Evolutionary conservation across 179 eudicot genomes (phyloP).

Genomic region (Spergularia azorica): DNA sequence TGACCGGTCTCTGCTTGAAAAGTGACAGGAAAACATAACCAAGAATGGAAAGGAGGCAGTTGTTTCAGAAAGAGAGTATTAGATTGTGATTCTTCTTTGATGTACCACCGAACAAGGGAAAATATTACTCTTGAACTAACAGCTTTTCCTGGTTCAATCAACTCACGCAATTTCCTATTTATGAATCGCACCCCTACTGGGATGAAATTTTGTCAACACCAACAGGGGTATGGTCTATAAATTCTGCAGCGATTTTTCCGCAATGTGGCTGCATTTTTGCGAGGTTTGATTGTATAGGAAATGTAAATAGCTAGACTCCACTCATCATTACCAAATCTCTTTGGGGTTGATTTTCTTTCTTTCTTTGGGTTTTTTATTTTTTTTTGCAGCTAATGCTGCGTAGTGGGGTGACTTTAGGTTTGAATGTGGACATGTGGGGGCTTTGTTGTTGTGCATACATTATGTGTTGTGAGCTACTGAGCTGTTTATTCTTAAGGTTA

Average conservation of each 20-base stretch:
- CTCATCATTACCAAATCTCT: slow-evolving; percentile 3
- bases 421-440: not conserved
- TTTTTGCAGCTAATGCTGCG: too few relatives aligned
- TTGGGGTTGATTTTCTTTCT: not conserved
- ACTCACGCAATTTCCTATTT: too few relatives aligned
- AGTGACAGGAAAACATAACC: not conserved
- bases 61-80: not conserved
- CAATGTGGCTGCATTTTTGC: too few relatives aligned
- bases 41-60: not conserved
- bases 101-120: too few relatives aligned
- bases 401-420: too few relatives aligned
- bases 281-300: not conserved
- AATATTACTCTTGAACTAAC: too few relatives aligned
- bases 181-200: too few relatives aligned
- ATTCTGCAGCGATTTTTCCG: too few relatives aligned
- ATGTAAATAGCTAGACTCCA: not conserved
- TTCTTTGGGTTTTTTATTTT: too few relatives aligned
- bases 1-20: not conserved
- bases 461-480: not conserved
- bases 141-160: too few relatives aligned
- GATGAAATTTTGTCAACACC: too few relatives aligned
- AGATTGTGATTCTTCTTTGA: not conserved
- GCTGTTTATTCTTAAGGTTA: not conserved
- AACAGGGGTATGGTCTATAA: too few relatives aligned
- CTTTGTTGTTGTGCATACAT: not conserved